phyloP scores from a whole-genome alignment of 495 filamentous ascomycete genomes.

The Chaetomium cochliodes region DNA sequence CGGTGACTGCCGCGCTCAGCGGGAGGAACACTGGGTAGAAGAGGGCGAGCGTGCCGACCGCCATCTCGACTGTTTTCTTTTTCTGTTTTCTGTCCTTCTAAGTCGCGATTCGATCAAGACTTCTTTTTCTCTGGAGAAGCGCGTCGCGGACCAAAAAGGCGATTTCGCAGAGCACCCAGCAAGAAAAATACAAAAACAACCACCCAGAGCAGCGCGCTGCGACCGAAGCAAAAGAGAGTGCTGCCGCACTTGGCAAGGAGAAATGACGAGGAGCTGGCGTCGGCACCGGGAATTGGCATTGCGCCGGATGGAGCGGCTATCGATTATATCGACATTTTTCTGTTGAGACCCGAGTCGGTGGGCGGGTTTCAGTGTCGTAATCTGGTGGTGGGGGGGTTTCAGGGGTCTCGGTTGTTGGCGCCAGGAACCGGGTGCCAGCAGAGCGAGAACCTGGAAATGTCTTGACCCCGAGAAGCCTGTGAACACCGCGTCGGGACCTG shows the following conservation, averaged over 20 bases:
- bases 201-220: conserved; percentile 43
- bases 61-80: conserved; percentile 37
- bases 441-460: no score
- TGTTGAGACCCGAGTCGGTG: conserved; percentile 5
- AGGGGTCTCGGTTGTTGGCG: background rate
- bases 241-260: conserved; percentile 38
- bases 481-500: background rate
- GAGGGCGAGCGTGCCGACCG: conserved; percentile 39
- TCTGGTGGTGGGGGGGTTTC: background rate
- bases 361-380: background rate
- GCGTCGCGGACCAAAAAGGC: conserved; percentile 3
- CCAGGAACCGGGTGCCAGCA: background rate
- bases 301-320: conserved; percentile 5
- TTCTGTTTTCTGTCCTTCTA: background rate
- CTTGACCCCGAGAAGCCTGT: no score
- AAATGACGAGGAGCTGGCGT: conserved; percentile 22
- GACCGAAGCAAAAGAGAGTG: conserved; percentile 41
- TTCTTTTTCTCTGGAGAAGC: background rate
- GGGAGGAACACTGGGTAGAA: conserved; percentile 43
- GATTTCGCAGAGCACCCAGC: conserved; percentile 33
- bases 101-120: background rate
- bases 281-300: conserved; percentile 23
- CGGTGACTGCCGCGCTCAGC: conserved; percentile 35
- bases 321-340: conserved; percentile 15
- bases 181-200: conserved; percentile 39